These are phyloP conservation scores for Cenchrus fungigraminus DNA, from an alignment of 176 grass and related monocot species.

Conservation along the genomic window DNA sequence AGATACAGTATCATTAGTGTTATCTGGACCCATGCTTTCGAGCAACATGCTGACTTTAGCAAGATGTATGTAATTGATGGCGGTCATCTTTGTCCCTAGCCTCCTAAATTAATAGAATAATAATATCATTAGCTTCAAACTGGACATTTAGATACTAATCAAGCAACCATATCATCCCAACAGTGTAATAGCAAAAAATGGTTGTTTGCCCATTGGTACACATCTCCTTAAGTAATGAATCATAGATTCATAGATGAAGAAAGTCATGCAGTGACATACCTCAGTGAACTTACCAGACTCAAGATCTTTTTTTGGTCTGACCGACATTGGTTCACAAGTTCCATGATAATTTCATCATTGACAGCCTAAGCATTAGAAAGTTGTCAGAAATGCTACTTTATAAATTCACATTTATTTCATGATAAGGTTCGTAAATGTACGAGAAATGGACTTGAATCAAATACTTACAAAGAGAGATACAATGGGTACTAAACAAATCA, in stretches of 20 bases:
- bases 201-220: neutral
- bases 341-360: conserved; percentile 80
- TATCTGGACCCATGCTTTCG: neutral
- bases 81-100: neutral
- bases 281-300: conserved; percentile 59
- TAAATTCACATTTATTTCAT: neutral
- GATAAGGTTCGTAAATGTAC: neutral
- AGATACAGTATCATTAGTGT: neutral
- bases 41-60: neutral
- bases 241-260: neutral
- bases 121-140: neutral
- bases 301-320: conserved; percentile 74
- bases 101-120: neutral
- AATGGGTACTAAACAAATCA: conserved; percentile 6
- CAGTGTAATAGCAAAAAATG: neutral
- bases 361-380: conserved; percentile 51
- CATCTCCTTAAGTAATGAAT: neutral
- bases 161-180: neutral
- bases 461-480: conserved; percentile 1
- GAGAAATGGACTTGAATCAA: neutral
- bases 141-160: neutral
- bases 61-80: neutral
- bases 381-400: neutral
- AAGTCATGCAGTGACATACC: conserved; percentile 51
- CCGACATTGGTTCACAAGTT: conserved; percentile 71